Evolutionary conservation across 2,329 filamentous ascomycete genomes (phyloP).

Genomic region (Balansia obtecta): DNA sequence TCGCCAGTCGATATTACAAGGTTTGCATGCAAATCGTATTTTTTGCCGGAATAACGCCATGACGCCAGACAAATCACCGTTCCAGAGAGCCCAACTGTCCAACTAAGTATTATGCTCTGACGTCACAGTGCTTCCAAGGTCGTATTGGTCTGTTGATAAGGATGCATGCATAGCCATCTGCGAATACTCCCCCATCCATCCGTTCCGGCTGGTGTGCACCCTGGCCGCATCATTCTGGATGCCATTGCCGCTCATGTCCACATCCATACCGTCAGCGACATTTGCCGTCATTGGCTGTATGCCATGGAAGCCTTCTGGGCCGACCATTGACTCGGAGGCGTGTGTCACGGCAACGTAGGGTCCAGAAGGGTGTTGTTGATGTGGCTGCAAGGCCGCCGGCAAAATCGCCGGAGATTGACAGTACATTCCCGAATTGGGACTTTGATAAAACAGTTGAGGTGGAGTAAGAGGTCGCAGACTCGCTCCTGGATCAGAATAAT

Average conservation of each 20-base stretch:
- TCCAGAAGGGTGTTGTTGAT: not conserved
- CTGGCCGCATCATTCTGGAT: not conserved
- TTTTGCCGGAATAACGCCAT: not conserved
- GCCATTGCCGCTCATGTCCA: constrained; percentile 2
- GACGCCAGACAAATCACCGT: not conserved
- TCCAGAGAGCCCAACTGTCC: not conserved
- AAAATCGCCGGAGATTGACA: constrained; percentile 1
- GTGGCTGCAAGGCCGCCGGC: constrained; percentile 3
- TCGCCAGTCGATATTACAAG: not conserved
- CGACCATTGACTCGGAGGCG: not conserved
- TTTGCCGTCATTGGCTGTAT: not conserved
- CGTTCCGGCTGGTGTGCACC: not conserved
- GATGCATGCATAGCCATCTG: constrained; percentile 3
- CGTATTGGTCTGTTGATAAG: not conserved
- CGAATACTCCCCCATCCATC: constrained; percentile 4
- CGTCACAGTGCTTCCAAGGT: not conserved
- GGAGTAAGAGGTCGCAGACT: constrained; percentile 2
- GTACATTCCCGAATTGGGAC: constrained; percentile 2
- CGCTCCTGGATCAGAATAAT: constrained; percentile 1
- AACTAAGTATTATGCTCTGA: constrained; percentile 1
- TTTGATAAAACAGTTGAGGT: constrained; percentile 3
- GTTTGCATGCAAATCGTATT: not conserved
- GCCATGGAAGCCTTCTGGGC: constrained; percentile 1
- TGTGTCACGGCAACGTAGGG: constrained; percentile 1
- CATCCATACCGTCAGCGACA: constrained; percentile 1